Conservation (phyloP, 495 filamentous ascomycete species). For the Aspergillus nanangensis region DNA sequence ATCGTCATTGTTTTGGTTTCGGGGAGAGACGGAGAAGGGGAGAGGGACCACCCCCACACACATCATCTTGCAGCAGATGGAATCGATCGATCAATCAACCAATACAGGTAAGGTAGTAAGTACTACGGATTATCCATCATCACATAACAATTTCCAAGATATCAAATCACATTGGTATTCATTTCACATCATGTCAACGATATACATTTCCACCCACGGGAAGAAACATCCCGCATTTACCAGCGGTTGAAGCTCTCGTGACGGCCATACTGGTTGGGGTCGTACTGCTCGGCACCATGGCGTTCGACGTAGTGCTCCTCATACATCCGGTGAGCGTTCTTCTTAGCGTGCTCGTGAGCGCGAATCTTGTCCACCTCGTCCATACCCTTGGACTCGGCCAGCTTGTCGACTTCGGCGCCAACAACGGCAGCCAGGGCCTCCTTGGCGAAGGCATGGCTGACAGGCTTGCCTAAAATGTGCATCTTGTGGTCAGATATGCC, state of each 20-base stretch:
- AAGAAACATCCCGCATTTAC: constrained; percentile 7
- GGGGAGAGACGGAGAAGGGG: background rate
- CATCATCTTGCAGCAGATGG: no score
- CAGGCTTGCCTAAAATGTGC: constrained; percentile 53
- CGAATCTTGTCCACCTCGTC: constrained; percentile 63
- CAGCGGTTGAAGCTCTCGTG: constrained; percentile 25
- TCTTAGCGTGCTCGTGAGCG: constrained; percentile 61
- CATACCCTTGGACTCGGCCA: constrained; percentile 73
- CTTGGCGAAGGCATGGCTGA: constrained; percentile 73
- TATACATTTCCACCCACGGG: constrained; percentile 2
- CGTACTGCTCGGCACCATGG: constrained; percentile 38
- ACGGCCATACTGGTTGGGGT: constrained; percentile 34
- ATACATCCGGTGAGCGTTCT: constrained; percentile 62
- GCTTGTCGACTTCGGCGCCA: constrained; percentile 72
- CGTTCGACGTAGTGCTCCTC: constrained; percentile 50
- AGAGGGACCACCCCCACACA: background rate
- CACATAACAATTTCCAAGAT: background rate
- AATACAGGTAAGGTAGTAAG: no score
- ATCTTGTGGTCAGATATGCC: background rate
- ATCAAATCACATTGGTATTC: background rate
- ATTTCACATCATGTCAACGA: background rate
- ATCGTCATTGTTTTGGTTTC: no score
- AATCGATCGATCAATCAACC: background rate
- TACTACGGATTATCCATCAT: background rate
- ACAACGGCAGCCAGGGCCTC: constrained; percentile 67